Evolutionary conservation across 805 yeast genomes (phyloP).

Genomic region (Barnettozyma vustinii): DNA sequence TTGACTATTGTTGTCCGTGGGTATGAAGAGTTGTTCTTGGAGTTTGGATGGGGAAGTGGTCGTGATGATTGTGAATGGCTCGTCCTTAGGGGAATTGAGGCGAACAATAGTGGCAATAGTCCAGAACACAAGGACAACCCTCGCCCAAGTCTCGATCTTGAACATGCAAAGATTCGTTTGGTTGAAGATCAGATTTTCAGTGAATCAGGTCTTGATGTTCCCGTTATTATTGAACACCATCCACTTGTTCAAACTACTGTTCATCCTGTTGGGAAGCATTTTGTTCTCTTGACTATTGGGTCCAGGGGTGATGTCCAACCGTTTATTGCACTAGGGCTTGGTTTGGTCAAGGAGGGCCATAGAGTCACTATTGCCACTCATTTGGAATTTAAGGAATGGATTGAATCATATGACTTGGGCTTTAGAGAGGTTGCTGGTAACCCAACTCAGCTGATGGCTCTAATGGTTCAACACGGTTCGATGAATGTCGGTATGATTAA

Average conservation of each 20-base stretch:
- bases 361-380: slow-evolving; percentile 82
- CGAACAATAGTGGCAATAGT: slow-evolving; percentile 40
- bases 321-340: slow-evolving; percentile 83
- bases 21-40: slow-evolving; percentile 71
- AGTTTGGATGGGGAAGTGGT: slow-evolving; percentile 56
- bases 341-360: slow-evolving; percentile 77
- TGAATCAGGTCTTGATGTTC: slow-evolving; percentile 59
- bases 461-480: slow-evolving; percentile 89
- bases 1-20: slow-evolving; percentile 66
- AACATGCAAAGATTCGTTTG: slow-evolving; percentile 56
- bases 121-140: slow-evolving; percentile 29
- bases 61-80: slow-evolving; percentile 70
- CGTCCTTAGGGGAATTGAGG: slow-evolving; percentile 36
- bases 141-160: slow-evolving; percentile 27
- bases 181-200: slow-evolving; percentile 62
- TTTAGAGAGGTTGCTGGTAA: slow-evolving; percentile 84
- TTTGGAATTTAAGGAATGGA: slow-evolving; percentile 73
- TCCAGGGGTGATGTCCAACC: slow-evolving; percentile 98
- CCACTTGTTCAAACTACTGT: slow-evolving; percentile 47
- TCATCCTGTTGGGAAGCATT: slow-evolving; percentile 46
- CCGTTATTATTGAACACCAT: slow-evolving; percentile 62
- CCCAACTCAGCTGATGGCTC: slow-evolving; percentile 85
- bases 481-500: slow-evolving; percentile 76
- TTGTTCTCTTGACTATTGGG: slow-evolving; percentile 82
- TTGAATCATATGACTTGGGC: slow-evolving; percentile 56